Conservation (phyloP, 2,329 filamentous ascomycete species). For the Pezicula carpinea region DNA sequence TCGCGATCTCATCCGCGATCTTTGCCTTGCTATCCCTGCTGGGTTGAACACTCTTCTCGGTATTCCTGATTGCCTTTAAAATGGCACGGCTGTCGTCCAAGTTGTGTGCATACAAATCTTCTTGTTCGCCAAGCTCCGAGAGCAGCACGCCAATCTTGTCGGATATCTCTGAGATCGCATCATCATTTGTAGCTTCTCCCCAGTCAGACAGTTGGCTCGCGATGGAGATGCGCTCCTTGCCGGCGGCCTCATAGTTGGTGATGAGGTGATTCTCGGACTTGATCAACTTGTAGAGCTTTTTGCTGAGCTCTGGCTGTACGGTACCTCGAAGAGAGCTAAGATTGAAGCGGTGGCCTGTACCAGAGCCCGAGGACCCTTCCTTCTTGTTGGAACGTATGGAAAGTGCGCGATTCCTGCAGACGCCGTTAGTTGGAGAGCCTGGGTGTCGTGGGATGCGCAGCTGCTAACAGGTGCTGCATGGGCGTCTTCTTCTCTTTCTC, state of each 20-base stretch:
- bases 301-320: conserved; percentile 82
- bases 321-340: conserved; percentile 82
- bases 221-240: conserved; percentile 77
- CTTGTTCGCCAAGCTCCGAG: conserved; percentile 89
- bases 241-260: conserved; percentile 76
- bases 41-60: conserved; percentile 91
- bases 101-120: conserved; percentile 80
- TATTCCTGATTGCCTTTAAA: conserved; percentile 92
- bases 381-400: conserved; percentile 60
- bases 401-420: conserved; percentile 65
- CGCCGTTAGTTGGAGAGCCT: not conserved
- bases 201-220: conserved; percentile 92
- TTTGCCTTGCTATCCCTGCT: conserved; percentile 82
- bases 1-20: conserved; percentile 88
- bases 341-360: conserved; percentile 67
- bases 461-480: not conserved
- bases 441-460: not conserved
- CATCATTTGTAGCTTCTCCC: conserved; percentile 88
- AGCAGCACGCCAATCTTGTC: conserved; percentile 95
- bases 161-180: conserved; percentile 80
- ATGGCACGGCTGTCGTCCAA: conserved; percentile 79
- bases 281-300: conserved; percentile 85
- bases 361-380: conserved; percentile 28
- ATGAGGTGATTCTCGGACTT: conserved; percentile 93
- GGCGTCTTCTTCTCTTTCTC: not conserved